A percentile compares a stretch with the other conserved stretches of the same genome.
Evolutionary conservation across 768 basidiomycete species (phyloP).

Genomic region (Leccinum incarnatum): DNA sequence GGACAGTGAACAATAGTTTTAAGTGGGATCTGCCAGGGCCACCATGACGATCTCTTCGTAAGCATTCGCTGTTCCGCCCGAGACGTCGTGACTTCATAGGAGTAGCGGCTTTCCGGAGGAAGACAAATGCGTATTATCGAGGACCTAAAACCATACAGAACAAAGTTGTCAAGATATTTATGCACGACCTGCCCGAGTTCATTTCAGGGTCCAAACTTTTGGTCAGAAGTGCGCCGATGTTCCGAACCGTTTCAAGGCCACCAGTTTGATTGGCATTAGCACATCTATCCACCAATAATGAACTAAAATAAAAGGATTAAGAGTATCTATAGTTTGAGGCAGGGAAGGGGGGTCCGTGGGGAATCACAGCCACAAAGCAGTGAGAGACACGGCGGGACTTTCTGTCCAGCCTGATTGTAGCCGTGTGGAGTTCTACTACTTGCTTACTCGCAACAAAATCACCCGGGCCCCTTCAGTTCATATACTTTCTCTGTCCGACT

Average conservation of each 20-base stretch:
- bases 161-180: not conserved
- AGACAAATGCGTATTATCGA: constrained; percentile 9
- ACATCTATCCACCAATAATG: no score
- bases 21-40: not conserved
- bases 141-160: not conserved
- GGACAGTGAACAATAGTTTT: not conserved
- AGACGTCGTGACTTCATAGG: not conserved
- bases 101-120: not conserved
- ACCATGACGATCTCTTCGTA: not conserved
- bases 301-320: no score
- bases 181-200: not conserved
- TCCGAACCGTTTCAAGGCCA: constrained; percentile 42
- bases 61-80: constrained; percentile 14
- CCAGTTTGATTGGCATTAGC: not conserved
- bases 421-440: not conserved
- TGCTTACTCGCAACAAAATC: not conserved
- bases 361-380: no score
- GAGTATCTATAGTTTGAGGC: no score
- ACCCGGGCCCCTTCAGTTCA: not conserved
- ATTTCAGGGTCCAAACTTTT: constrained; percentile 27
- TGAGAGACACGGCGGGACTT: no score
- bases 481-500: constrained; percentile 3
- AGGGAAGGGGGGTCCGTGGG: no score
- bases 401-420: no score
- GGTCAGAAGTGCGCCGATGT: constrained; percentile 40